Evolutionary conservation across 176 grass and related monocot species (phyloP).

Genomic region (Rhynchospora tenuis): DNA sequence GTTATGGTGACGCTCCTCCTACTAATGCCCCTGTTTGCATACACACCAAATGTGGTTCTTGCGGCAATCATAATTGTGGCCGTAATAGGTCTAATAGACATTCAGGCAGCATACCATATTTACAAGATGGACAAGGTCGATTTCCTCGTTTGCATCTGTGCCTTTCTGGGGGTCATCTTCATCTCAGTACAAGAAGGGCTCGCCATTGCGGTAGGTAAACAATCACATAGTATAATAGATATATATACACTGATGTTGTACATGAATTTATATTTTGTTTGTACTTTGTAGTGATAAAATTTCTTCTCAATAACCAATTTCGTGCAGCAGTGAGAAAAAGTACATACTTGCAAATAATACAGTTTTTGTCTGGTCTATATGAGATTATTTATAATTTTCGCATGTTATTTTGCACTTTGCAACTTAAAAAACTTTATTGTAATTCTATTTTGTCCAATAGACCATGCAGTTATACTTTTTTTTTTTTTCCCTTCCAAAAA

Average conservation of each 20-base stretch:
- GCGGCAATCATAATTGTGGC: slow-evolving; percentile 80
- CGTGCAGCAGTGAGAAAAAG: no score
- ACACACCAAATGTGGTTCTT: slow-evolving; percentile 89
- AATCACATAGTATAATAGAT: no score
- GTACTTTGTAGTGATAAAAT: no score
- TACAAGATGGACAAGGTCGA: slow-evolving; percentile 99
- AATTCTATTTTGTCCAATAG: no score
- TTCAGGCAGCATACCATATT: slow-evolving; percentile 59
- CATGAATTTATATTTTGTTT: not conserved
- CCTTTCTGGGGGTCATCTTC: slow-evolving; percentile 93
- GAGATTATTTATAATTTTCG: no score
- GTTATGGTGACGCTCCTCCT: slow-evolving; percentile 86
- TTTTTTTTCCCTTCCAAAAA: no score
- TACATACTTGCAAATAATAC: no score
- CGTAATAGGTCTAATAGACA: slow-evolving; percentile 70
- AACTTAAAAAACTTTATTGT: no score
- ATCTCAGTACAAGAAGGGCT: slow-evolving; percentile 86
- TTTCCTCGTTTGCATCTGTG: slow-evolving; percentile 78
- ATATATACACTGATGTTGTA: not conserved
- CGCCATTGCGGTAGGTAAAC: slow-evolving; percentile 64
- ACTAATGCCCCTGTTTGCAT: slow-evolving; percentile 85
- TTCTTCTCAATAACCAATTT: no score
- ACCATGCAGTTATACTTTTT: no score
- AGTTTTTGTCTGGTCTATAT: no score
- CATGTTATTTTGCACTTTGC: no score